These are phyloP conservation scores for Boletellus sp. DNA, from an alignment of 768 basidiomycete species.

Conservation along the genomic window DNA sequence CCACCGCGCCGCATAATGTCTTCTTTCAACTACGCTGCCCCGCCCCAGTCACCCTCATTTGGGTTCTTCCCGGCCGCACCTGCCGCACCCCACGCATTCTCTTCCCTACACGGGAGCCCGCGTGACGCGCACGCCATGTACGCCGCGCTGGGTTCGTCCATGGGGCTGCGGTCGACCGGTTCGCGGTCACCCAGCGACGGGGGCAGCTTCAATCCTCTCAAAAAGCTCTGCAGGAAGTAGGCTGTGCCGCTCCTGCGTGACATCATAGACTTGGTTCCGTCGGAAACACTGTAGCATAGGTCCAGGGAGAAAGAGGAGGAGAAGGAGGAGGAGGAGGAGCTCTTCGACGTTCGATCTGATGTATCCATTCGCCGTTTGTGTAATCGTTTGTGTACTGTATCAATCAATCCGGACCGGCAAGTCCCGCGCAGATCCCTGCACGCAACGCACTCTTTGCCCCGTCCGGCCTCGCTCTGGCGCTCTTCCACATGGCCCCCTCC, in stretches of 20 bases:
- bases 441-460: background rate
- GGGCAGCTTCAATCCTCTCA: slow-evolving; percentile 28
- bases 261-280: background rate
- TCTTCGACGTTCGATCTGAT: background rate
- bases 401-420: slow-evolving; percentile 29
- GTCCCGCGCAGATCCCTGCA: slow-evolving; percentile 13
- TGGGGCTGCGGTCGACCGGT: slow-evolving; percentile 24
- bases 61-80: slow-evolving; percentile 57
- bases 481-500: slow-evolving; percentile 35
- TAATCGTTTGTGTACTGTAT: background rate
- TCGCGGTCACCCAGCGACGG: slow-evolving; percentile 20
- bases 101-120: slow-evolving; percentile 54
- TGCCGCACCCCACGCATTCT: slow-evolving; percentile 56
- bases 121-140: slow-evolving; percentile 60
- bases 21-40: slow-evolving; percentile 37
- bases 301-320: background rate
- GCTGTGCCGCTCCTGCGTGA: background rate
- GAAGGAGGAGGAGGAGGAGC: slow-evolving; percentile 5
- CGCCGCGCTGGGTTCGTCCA: slow-evolving; percentile 41
- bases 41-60: slow-evolving; percentile 52
- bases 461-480: background rate
- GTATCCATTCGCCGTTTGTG: slow-evolving; percentile 2
- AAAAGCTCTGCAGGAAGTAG: slow-evolving; percentile 37
- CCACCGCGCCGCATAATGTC: slow-evolving; percentile 36
- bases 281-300: slow-evolving; percentile 29